These are phyloP conservation scores for Calonectria fujianensis DNA, from an alignment of 2,329 filamentous ascomycete genomes.

Conservation along the genomic window DNA sequence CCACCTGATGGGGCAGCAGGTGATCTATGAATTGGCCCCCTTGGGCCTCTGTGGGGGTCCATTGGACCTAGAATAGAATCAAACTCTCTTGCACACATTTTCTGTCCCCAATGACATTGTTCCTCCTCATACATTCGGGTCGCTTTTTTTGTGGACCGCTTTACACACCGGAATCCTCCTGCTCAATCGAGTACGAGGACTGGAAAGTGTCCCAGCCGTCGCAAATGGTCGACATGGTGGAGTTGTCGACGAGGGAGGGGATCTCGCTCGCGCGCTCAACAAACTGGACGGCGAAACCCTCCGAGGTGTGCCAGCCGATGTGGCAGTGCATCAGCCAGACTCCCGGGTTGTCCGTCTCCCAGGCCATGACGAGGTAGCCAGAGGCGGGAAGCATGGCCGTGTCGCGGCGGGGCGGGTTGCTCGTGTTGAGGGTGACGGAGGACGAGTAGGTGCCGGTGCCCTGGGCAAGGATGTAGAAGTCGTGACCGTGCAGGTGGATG, in stretches of 20 bases:
- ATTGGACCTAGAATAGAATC: not conserved
- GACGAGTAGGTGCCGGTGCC: constrained; percentile 51
- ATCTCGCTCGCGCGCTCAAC: constrained; percentile 51
- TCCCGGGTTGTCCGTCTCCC: constrained; percentile 70
- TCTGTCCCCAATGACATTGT: no score
- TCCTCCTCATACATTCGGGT: no score
- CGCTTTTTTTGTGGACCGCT: no score
- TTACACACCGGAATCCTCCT: constrained; percentile 30
- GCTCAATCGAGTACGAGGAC: constrained; percentile 9
- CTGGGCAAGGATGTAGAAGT: constrained; percentile 57
- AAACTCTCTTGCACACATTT: not conserved
- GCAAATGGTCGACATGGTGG: constrained; percentile 9
- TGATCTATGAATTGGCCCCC: not conserved
- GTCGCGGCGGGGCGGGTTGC: constrained; percentile 72
- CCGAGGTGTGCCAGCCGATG: constrained; percentile 58
- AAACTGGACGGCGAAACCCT: constrained; percentile 52
- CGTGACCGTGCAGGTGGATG: constrained; percentile 62
- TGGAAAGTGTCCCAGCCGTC: constrained; percentile 19
- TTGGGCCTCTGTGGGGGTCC: not conserved
- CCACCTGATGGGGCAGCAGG: not conserved
- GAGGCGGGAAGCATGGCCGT: constrained; percentile 67
- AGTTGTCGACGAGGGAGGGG: constrained; percentile 14
- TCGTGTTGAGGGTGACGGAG: constrained; percentile 44
- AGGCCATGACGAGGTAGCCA: constrained; percentile 70
- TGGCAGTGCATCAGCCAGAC: constrained; percentile 72